Evolutionary conservation across 108 stramenopile species (phyloP).

Genomic region (Skeletonema grethae): DNA sequence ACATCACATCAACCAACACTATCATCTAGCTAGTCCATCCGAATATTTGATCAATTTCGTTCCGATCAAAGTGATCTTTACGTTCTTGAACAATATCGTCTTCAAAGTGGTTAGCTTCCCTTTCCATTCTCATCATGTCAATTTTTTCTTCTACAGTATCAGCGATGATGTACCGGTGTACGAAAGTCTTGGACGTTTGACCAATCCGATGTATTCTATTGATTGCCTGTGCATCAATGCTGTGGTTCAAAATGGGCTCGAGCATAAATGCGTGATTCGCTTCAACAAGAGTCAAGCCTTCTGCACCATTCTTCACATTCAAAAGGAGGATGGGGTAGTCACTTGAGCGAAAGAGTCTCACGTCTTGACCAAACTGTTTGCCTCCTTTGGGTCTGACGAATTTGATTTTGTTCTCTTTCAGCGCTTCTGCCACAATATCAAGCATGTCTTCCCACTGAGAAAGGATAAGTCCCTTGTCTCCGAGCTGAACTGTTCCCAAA

Average conservation of each 20-base stretch:
- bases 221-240: conserved; percentile 68
- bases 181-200: conserved; percentile 66
- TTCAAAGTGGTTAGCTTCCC: conserved; percentile 41
- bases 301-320: conserved; percentile 81
- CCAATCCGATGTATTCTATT: conserved; percentile 78
- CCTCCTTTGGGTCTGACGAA: conserved; percentile 50
- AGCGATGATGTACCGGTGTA: conserved; percentile 78
- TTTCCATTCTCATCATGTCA: conserved; percentile 53
- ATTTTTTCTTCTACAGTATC: conserved; percentile 84
- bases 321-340: conserved; percentile 60
- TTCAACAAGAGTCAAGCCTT: conserved; percentile 83
- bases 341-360: conserved; percentile 37
- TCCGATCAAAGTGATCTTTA: conserved; percentile 10
- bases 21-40: no score
- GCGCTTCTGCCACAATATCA: conserved; percentile 69
- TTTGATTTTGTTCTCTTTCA: conserved; percentile 49
- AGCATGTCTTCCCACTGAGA: conserved; percentile 89
- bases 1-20: no score
- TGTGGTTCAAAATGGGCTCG: conserved; percentile 80
- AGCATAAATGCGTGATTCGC: conserved; percentile 87
- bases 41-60: conserved; percentile 11
- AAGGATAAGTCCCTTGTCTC: conserved; percentile 80
- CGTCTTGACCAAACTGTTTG: conserved; percentile 40
- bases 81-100: conserved; percentile 30
- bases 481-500: conserved; percentile 42